These are phyloP conservation scores for Gnomoniopsis sp. DNA, from an alignment of 2,329 filamentous ascomycete species.

Conservation along the genomic window DNA sequence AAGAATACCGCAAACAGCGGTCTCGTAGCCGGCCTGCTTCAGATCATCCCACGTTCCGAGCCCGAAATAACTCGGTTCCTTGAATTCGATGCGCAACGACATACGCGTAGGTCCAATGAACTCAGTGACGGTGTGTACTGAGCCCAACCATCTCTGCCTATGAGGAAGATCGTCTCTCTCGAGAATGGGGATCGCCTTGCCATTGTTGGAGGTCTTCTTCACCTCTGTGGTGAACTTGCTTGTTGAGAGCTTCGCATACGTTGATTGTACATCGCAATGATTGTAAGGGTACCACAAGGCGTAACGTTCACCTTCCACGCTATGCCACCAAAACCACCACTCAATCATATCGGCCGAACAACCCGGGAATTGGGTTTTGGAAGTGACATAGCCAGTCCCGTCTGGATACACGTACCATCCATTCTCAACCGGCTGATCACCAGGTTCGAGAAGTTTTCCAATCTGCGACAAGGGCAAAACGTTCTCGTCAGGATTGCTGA, in stretches of 20 bases:
- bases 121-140: slow-evolving; percentile 17
- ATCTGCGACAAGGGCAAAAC: slow-evolving; percentile 11
- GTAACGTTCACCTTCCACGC: slow-evolving; percentile 18
- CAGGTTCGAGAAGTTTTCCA: slow-evolving; percentile 13
- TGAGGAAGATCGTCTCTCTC: slow-evolving; percentile 10
- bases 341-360: slow-evolving; percentile 19
- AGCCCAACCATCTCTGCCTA: slow-evolving; percentile 17
- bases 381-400: slow-evolving; percentile 18
- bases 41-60: slow-evolving; percentile 13
- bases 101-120: slow-evolving; percentile 10
- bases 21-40: slow-evolving; percentile 7
- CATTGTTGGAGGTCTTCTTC: not conserved
- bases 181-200: not conserved
- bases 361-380: slow-evolving; percentile 14
- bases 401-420: slow-evolving; percentile 17
- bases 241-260: not conserved
- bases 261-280: slow-evolving; percentile 11
- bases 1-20: slow-evolving; percentile 15
- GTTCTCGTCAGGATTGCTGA: slow-evolving; percentile 2
- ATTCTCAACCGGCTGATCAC: slow-evolving; percentile 16
- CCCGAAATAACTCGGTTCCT: slow-evolving; percentile 11
- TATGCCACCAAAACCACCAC: slow-evolving; percentile 23
- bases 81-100: slow-evolving; percentile 16
- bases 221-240: not conserved
- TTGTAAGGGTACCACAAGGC: slow-evolving; percentile 19